Evolutionary conservation across 2,329 filamentous ascomycete species (phyloP).

Genomic region (Calycina herbarum): DNA sequence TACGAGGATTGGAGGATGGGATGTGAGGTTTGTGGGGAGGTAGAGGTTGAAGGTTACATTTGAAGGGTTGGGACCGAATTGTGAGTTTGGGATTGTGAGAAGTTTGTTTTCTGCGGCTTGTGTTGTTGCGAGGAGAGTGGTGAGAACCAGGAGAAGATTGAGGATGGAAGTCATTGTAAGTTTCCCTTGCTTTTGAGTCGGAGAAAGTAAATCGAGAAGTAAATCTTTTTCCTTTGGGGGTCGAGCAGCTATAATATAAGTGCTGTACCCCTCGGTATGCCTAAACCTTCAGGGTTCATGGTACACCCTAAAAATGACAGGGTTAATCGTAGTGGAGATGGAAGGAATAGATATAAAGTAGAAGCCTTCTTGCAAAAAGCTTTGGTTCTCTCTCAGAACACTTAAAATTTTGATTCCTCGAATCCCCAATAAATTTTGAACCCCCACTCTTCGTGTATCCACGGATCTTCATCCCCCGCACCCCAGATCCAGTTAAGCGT

Average conservation of each 20-base stretch:
- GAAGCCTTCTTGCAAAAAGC: background rate
- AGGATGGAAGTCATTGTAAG: background rate
- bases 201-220: background rate
- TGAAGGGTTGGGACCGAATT: constrained; percentile 46
- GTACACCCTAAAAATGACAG: background rate
- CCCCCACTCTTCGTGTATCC: background rate
- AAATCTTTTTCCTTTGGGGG: background rate
- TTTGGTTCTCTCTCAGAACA: background rate
- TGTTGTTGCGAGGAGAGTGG: background rate
- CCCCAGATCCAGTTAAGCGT: constrained; percentile 1
- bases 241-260: background rate
- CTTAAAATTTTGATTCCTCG: background rate
- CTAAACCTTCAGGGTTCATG: background rate
- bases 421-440: background rate
- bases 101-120: constrained; percentile 21
- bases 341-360: background rate
- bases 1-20: constrained; percentile 27
- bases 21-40: constrained; percentile 20
- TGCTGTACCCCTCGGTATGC: background rate
- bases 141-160: background rate
- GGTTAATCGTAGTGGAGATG: background rate
- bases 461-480: background rate
- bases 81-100: constrained; percentile 37
- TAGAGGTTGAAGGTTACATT: constrained; percentile 37
- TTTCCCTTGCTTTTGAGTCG: background rate